phyloP scores from a whole-genome alignment of 2,329 filamentous ascomycete species.

The Fusarium acutatum region DNA sequence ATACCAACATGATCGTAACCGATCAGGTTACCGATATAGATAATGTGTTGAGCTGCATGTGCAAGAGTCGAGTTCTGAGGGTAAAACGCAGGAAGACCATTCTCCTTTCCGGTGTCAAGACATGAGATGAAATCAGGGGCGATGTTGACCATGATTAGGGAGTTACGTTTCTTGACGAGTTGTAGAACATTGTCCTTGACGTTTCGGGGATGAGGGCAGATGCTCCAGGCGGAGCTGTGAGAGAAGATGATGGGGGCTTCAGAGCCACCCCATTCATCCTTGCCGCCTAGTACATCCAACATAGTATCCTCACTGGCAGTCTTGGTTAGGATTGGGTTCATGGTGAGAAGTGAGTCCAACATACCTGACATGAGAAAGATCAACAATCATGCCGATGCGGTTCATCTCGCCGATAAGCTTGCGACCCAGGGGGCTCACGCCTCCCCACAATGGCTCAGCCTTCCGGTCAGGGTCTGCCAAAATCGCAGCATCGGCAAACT shows the following conservation, averaged over 20 bases:
- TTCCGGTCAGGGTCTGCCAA: slow-evolving; percentile 60
- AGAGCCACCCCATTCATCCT: slow-evolving; percentile 73
- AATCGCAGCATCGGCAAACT: slow-evolving; percentile 85
- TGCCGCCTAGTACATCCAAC: slow-evolving; percentile 78
- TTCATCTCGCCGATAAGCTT: slow-evolving; percentile 88
- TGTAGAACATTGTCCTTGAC: slow-evolving; percentile 85
- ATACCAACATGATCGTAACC: slow-evolving; percentile 90
- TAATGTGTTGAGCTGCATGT: slow-evolving; percentile 82
- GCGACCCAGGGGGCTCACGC: slow-evolving; percentile 76
- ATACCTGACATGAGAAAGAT: slow-evolving; percentile 75
- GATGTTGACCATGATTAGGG: slow-evolving; percentile 93
- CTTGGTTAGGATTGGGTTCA: not conserved
- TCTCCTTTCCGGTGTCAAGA: slow-evolving; percentile 62
- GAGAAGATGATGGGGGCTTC: slow-evolving; percentile 87
- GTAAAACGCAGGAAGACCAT: slow-evolving; percentile 74
- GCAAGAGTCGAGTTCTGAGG: slow-evolving; percentile 75
- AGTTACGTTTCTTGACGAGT: slow-evolving; percentile 76
- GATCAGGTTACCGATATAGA: slow-evolving; percentile 82
- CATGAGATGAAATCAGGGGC: slow-evolving; percentile 85
- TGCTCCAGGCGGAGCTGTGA: slow-evolving; percentile 80
- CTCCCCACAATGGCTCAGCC: slow-evolving; percentile 70
- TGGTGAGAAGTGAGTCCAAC: not conserved
- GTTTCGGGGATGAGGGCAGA: slow-evolving; percentile 91
- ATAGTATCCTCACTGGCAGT: slow-evolving; percentile 76
- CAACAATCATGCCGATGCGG: slow-evolving; percentile 91